Evolutionary conservation across 345 rosid genomes (phyloP), one percentile per base, ranked within the genome.

Genomic region (Hibiscus trionum): DNA sequence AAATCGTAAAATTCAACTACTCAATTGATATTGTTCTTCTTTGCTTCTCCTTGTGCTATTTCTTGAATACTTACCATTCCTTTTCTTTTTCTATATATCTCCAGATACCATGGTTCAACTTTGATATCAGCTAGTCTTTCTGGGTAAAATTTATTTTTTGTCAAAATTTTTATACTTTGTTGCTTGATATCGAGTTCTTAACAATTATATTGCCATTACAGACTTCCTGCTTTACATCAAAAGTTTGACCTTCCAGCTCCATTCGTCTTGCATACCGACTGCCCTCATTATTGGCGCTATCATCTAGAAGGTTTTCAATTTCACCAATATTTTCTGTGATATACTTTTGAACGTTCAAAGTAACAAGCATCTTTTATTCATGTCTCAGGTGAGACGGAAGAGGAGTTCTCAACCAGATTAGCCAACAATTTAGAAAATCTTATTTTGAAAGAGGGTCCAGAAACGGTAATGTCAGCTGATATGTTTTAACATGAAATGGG

Each of bases 251-350:
- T 95, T 73, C 98, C 99, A 7, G 96, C 96, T 68, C 97, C 97
- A 17, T 95, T 95, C 77, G 93, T 95, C 52, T 65, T 90, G 69
- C 97, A 95, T 65, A 89, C 98, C 9, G 97, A 95, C 81, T 95
- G 98, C 77, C 98, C 98, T 83, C 99, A 95, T 82, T 95, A 95
- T 80, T 92, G 99, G 97, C 92, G 98, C 67, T 85, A 74, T 79
- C 98, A 91, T 85, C 93, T 84, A 80, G 91, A 88, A 81, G 99
- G 99, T 95, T 77, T 63, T 59, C 31, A 1, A 17, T 56, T 66
- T 71, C 35, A 55, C 19, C 64, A 44, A 17, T 72, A 58, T 47
- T 67, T 78, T 21, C 62, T 50, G 27, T n/a, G 12, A 42, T 53
- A 6, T 26, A 33, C 21, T 21, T 72, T 50, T 37, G 52, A 37